Evolutionary conservation across 73 alveolate genomes (phyloP).

Genomic region (Symbiodinium pilosum): DNA sequence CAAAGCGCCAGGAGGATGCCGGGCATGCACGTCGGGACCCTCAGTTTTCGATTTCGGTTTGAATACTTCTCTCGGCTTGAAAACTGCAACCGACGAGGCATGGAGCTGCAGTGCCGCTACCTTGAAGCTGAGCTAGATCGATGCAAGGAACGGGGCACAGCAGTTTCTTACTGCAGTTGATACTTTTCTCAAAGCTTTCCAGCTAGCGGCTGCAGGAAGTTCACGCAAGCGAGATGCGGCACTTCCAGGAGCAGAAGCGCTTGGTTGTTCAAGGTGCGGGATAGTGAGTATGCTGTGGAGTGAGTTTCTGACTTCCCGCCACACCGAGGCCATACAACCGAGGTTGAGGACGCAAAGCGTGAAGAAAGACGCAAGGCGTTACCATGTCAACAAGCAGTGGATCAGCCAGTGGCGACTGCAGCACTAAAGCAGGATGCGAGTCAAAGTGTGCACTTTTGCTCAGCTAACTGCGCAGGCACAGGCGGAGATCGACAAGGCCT

Average conservation of each 20-base stretch:
- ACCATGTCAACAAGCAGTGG: no score
- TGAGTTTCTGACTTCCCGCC: background rate
- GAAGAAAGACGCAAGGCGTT: constrained; percentile 91
- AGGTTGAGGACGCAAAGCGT: constrained; percentile 58
- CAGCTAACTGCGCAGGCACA: background rate
- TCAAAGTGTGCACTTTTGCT: no score
- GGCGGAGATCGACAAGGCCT: background rate
- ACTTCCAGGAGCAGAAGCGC: constrained; percentile 75
- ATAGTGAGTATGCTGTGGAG: background rate
- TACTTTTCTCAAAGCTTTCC: background rate
- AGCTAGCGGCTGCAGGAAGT: background rate
- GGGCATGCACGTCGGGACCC: constrained; percentile 54
- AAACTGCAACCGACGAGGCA: constrained; percentile 35
- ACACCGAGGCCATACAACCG: constrained; percentile 60
- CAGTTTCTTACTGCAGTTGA: background rate
- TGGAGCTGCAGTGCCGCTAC: constrained; percentile 81
- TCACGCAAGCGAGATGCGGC: constrained; percentile 81
- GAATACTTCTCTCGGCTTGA: no score
- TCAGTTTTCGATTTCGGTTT: background rate
- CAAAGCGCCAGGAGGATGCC: constrained; percentile 91
- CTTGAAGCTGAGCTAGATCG: constrained; percentile 86
- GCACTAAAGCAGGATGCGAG: no score
- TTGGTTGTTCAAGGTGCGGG: constrained; percentile 32
- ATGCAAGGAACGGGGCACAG: constrained; percentile 9
- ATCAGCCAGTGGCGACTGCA: no score